Evolutionary conservation across 192 early-diverging fungal genomes (phyloP), one percentile per base, ranked within the genome.

Genomic region (Entomortierella chlamydospora): DNA sequence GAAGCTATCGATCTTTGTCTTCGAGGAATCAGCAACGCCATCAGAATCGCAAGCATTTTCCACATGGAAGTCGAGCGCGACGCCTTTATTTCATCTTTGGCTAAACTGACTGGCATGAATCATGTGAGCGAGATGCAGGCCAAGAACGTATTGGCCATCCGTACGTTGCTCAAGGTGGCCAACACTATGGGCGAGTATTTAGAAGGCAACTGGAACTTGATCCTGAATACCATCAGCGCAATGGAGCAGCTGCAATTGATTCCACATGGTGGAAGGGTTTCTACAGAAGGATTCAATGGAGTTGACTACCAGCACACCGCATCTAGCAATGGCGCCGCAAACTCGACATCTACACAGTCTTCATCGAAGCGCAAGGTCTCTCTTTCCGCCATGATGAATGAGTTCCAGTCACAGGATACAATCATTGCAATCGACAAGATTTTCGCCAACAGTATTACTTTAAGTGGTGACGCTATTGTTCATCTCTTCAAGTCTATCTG

Each of bases 141-240:
- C 39, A 98, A 98, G 83, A 95, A 98, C 68, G 89, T 96, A 17
- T 90, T 93, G 61, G 95, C 94, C 0, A 96, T 98, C 70, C 88
- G 91, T 43, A 91, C 93, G 2, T 83, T 98, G 22, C 83, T 98
- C 42, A 92, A 89, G 43, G 87, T 95, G 2, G 93, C 95, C 18
- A 79, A 81, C 51, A 86, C 88, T 1, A 86, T 89, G 25, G 91
- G 91, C 43, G 88, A 91, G 54, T 87, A 88, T 43, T 64, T 92
- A 47, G 80, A 82, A 10, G 83, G 86, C 37, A 88, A 83, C 52
- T 98, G 96, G 96, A 81, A 91, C 31, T 90, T 97, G 60, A 90
- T 96, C 8, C 70, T 95, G 56, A 91, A 91, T 66, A 90, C 91
- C n/a, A 90, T 97, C 51, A 93, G 91, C 53, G 92, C 93, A 68